Evolutionary conservation across 2,329 filamentous ascomycete species (phyloP), one percentile per base, ranked within the genome.

Genomic region (Parastagonospora avenae): DNA sequence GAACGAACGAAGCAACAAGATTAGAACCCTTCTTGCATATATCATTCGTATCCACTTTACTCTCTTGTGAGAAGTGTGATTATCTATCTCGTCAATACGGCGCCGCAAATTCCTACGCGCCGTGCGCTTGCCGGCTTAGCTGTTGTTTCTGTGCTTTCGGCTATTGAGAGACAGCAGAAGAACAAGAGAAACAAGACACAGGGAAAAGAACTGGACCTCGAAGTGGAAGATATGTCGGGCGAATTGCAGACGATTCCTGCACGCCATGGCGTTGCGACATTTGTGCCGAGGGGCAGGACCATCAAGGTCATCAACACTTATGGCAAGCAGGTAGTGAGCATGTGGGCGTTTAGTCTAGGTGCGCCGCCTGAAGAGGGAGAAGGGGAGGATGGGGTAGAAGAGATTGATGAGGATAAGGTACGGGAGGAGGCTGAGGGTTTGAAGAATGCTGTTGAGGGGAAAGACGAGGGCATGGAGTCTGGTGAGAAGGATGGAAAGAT

Each of bases 251-350:
- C 74, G 1, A 79, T 81, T 46, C 77, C 77, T 9, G 79, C 79
- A 15, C 72, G 77, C 44, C 77, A 80, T 68, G 78, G 78, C 55
- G 77, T 77, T 7, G 79, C 79, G 9, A 80, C 79, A 1, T 80
- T 79, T 50, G 78, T 81, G 49, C 78, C 79, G 4, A 70, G 74
- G 16, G 78, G 77, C 15, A 71, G 77, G 48, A 74, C 72, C 2
- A 79, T 81, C 66, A 80, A 80, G 62, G 77, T 81, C 36, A 74
- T 80, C 49, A 80, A 80, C 49, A 79, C 76, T 1, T 79, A 78
- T 51, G 79, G 78, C n/a, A 76, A 75, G 39, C 79, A 81, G 64
- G 75, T 79, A 8, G 71, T 80, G 19, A 78, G 78, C 50, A 78
- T 76, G 19, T 81, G 79, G 79, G 79, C 77, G 0, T 80, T 81